A percentile compares a stretch with the other conserved stretches of the same genome.
These are phyloP conservation scores for Epichloe coenophiala DNA, from an alignment of 2,329 filamentous ascomycete genomes.

Conservation along the genomic window DNA sequence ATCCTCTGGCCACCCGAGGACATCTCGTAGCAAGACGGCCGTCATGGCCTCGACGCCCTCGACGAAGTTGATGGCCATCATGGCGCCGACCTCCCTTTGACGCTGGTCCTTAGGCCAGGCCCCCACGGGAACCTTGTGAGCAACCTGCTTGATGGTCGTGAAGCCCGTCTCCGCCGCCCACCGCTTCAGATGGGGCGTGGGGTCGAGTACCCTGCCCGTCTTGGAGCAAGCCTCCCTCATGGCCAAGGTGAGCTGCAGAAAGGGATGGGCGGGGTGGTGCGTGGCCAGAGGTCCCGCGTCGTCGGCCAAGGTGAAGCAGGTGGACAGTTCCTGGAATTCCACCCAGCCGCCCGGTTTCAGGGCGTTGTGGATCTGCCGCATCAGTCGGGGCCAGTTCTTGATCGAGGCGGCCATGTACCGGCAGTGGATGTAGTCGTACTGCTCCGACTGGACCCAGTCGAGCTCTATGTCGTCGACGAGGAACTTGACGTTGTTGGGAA, in stretches of 20 bases:
- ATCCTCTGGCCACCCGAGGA: slow-evolving; percentile 25
- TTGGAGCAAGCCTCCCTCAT: slow-evolving; percentile 13
- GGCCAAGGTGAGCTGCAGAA: slow-evolving; percentile 17
- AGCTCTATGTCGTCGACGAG: slow-evolving; percentile 45
- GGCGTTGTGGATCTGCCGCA: slow-evolving; percentile 16
- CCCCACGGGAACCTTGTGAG: slow-evolving; percentile 22
- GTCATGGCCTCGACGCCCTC: slow-evolving; percentile 26
- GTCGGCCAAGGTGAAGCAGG: slow-evolving; percentile 24
- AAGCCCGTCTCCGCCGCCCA: slow-evolving; percentile 25
- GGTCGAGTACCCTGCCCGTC: slow-evolving; percentile 18
- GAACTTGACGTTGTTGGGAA: slow-evolving; percentile 45
- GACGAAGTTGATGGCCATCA: slow-evolving; percentile 23
- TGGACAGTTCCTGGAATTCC: slow-evolving; percentile 30
- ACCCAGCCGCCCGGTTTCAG: slow-evolving; percentile 34
- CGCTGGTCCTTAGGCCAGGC: slow-evolving; percentile 27
- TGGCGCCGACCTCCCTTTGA: slow-evolving; percentile 23
- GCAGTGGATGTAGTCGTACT: slow-evolving; percentile 22
- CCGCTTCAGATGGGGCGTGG: slow-evolving; percentile 13
- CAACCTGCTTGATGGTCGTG: slow-evolving; percentile 15
- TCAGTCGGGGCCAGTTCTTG: slow-evolving; percentile 16
- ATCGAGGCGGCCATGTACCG: slow-evolving; percentile 22
- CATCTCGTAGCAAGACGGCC: slow-evolving; percentile 22
- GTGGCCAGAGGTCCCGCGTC: slow-evolving; percentile 16
- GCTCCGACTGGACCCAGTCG: slow-evolving; percentile 28
- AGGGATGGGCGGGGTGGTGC: slow-evolving; percentile 16